Percentiles rank a stretch among this genome's conserved stretches.
Evolutionary conservation across 2,329 filamentous ascomycete species (phyloP).

Genomic region (Colletotrichum simmondsii): DNA sequence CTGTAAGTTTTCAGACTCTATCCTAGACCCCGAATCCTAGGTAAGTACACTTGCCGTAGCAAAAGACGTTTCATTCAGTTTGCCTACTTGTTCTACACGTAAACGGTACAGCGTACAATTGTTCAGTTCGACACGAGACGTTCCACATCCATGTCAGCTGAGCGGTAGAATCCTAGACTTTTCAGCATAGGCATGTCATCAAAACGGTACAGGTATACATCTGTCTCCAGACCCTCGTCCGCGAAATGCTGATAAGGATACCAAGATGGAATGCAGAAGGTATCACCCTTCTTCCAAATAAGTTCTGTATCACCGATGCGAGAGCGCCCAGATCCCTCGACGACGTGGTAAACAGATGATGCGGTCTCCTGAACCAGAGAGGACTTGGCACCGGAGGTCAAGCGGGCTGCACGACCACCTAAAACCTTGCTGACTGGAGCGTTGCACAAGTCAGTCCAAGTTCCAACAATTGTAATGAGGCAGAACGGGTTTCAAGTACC

Average conservation of each 20-base stretch:
- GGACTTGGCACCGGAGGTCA: conserved; percentile 50
- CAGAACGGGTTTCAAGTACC: conserved; percentile 35
- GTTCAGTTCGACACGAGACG: conserved; percentile 43
- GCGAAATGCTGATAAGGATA: conserved; percentile 59
- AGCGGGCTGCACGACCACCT: conserved; percentile 57
- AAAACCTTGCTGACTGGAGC: conserved; percentile 55
- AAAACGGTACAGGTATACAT: conserved; percentile 63
- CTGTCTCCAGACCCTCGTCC: conserved; percentile 37
- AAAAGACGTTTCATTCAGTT: not conserved
- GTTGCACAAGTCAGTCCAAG: not conserved
- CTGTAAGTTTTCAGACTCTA: not conserved
- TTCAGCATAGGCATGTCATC: conserved; percentile 66
- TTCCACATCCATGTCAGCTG: conserved; percentile 51
- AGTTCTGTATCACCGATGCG: conserved; percentile 49
- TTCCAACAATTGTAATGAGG: too few relatives aligned
- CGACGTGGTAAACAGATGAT: conserved; percentile 64
- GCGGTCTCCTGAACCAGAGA: conserved; percentile 57
- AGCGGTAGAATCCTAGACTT: conserved; percentile 60
- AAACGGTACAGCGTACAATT: not conserved
- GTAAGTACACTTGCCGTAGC: not conserved
- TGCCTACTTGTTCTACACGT: not conserved
- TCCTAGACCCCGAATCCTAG: not conserved
- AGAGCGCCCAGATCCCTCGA: conserved; percentile 56
- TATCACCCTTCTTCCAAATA: conserved; percentile 62
- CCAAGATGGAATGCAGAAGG: conserved; percentile 66